These are phyloP conservation scores for Cordyceps fumosorosea DNA, from an alignment of 2,329 filamentous ascomycete genomes.

Conservation along the genomic window DNA sequence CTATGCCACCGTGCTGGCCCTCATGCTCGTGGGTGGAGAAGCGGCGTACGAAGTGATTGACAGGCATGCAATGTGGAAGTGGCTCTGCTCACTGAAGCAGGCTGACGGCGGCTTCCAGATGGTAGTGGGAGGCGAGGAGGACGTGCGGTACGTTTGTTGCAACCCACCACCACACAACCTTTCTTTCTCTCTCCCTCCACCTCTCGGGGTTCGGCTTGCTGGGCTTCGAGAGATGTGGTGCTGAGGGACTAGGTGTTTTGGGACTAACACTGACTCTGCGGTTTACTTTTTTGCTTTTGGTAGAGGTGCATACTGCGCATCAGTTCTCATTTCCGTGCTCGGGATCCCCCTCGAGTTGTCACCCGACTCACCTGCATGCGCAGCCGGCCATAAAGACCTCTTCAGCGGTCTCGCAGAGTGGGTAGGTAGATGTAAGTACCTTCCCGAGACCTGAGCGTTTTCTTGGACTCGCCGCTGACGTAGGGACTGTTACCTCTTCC, in stretches of 20 bases:
- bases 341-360: slow-evolving; percentile 77
- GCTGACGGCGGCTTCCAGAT: slow-evolving; percentile 84
- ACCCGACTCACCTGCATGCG: slow-evolving; percentile 60
- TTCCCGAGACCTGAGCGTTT: background rate
- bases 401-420: slow-evolving; percentile 71
- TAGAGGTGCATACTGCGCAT: slow-evolving; percentile 86
- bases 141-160: slow-evolving; percentile 62
- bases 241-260: background rate
- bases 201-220: background rate
- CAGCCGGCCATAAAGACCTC: slow-evolving; percentile 56
- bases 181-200: too few relatives aligned
- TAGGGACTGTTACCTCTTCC: background rate
- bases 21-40: slow-evolving; percentile 71
- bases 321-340: slow-evolving; percentile 76
- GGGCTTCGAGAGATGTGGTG: background rate
- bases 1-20: slow-evolving; percentile 74
- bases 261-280: slow-evolving; percentile 12
- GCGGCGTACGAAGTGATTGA: slow-evolving; percentile 71
- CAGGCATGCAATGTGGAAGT: slow-evolving; percentile 81
- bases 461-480: background rate
- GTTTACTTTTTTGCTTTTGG: slow-evolving; percentile 15
- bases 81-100: slow-evolving; percentile 82
- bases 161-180: background rate
- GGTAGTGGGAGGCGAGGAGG: slow-evolving; percentile 79
- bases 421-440: slow-evolving; percentile 65